Percentiles rank a stretch among this genome's conserved stretches.
Conservation (phyloP, 2,329 filamentous ascomycete species). For the Botrytis deweyae region DNA sequence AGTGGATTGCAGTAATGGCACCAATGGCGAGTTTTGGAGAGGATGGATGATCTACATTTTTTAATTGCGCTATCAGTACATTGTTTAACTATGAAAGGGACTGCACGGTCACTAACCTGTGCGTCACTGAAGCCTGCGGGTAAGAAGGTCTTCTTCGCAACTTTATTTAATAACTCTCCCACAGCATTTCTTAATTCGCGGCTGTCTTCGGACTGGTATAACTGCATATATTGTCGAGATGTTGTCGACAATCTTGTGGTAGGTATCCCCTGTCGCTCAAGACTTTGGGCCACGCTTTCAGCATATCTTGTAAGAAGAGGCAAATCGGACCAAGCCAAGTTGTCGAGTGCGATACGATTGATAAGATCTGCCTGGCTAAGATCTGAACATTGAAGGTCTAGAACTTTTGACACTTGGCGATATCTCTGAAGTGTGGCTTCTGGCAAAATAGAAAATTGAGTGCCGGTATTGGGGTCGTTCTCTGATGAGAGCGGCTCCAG, state of each 20-base stretch:
- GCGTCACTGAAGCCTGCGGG: constrained; percentile 41
- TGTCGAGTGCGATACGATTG: constrained; percentile 35
- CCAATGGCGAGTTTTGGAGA: constrained; percentile 56
- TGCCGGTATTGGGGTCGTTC: neutral
- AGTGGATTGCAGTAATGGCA: constrained; percentile 46
- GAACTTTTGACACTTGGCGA: constrained; percentile 27
- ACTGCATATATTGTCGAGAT: constrained; percentile 27
- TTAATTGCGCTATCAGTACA: constrained; percentile 40
- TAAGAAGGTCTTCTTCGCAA: constrained; percentile 31
- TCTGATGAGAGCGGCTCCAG: constrained; percentile 49
- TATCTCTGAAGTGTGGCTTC: constrained; percentile 38
- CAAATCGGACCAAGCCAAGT: constrained; percentile 38
- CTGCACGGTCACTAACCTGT: constrained; percentile 45
- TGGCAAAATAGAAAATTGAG: constrained; percentile 10
- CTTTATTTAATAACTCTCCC: constrained; percentile 30
- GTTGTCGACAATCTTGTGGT: neutral
- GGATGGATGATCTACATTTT: constrained; percentile 55
- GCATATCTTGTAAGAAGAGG: constrained; percentile 35
- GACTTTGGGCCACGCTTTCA: constrained; percentile 20
- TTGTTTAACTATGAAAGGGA: constrained; percentile 31
- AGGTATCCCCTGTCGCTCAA: neutral
- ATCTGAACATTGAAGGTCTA: constrained; percentile 21
- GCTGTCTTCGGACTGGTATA: constrained; percentile 32
- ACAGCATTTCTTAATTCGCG: constrained; percentile 32
- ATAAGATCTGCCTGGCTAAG: constrained; percentile 24